A percentile compares a stretch with the other conserved stretches of the same genome.
These are phyloP conservation scores for Xylaria sp. DNA, from an alignment of 2,329 filamentous ascomycete species.

Conservation along the genomic window DNA sequence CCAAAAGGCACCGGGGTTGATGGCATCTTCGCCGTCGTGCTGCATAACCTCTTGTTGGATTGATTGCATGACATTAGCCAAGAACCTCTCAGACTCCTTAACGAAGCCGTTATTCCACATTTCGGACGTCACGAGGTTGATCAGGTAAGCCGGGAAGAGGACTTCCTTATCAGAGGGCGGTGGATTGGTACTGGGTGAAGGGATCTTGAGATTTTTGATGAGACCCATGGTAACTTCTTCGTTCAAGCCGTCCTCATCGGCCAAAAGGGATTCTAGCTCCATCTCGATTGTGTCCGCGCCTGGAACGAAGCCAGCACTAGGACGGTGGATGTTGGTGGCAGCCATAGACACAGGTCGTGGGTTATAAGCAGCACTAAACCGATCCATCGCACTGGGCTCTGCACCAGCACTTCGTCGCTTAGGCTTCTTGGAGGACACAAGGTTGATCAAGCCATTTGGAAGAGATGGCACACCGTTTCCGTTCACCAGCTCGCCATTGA, in stretches of 20 bases:
- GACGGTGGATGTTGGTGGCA: constrained; percentile 70
- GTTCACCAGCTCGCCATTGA: constrained; percentile 72
- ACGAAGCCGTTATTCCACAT: constrained; percentile 99
- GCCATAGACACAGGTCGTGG: constrained; percentile 97
- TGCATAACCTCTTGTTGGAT: constrained; percentile 99
- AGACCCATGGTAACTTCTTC: constrained; percentile 96
- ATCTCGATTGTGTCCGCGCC: constrained; percentile 89
- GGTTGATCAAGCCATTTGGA: constrained; percentile 85
- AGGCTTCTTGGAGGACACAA: constrained; percentile 95
- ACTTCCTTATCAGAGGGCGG: constrained; percentile 98
- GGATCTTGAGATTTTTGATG: constrained; percentile 96
- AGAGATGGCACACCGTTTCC: constrained; percentile 63
- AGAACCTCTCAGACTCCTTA: constrained; percentile 97
- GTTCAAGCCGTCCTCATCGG: constrained; percentile 93
- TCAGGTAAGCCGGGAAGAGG: constrained; percentile 96
- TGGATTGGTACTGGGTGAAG: constrained; percentile 81
- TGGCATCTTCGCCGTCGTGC: constrained; percentile 94
- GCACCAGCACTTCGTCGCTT: constrained; percentile 91
- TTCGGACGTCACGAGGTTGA: constrained; percentile 98
- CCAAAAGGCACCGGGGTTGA: constrained; percentile 98
- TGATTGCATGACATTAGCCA: constrained; percentile 99
- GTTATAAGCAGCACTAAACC: constrained; percentile 91
- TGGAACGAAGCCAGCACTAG: constrained; percentile 79
- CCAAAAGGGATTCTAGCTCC: constrained; percentile 90
- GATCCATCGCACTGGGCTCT: constrained; percentile 82